Evolutionary conservation across 768 basidiomycete genomes (phyloP).

Genomic region (Goffeauzyma gilvescens): DNA sequence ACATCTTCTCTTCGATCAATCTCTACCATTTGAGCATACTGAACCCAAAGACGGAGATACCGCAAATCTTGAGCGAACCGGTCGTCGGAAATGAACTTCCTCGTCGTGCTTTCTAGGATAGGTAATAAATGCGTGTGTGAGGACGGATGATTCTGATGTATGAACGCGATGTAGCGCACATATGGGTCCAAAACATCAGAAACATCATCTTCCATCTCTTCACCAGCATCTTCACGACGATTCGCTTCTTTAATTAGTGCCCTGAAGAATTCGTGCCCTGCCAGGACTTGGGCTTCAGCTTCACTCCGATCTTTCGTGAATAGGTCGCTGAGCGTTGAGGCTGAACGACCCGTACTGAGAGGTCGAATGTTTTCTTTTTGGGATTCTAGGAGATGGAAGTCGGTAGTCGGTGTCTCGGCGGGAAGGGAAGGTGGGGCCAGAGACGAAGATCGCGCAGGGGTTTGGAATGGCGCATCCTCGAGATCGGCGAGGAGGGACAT

Average conservation of each 20-base stretch:
- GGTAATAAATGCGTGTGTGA: slow-evolving; percentile 55
- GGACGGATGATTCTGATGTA: slow-evolving; percentile 61
- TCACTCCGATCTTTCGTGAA: slow-evolving; percentile 42
- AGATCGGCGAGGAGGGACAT: too few relatives aligned
- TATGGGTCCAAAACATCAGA: slow-evolving; percentile 71
- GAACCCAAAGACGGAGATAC: slow-evolving; percentile 78
- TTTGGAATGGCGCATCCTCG: too few relatives aligned
- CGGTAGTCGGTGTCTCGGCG: slow-evolving; percentile 30
- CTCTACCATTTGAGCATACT: slow-evolving; percentile 65
- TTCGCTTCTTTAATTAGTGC: slow-evolving; percentile 32
- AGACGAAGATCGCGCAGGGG: too few relatives aligned
- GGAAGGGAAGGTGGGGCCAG: background rate
- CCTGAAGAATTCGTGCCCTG: slow-evolving; percentile 31
- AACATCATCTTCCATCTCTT: slow-evolving; percentile 42
- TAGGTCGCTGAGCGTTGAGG: slow-evolving; percentile 34
- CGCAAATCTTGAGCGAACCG: slow-evolving; percentile 63
- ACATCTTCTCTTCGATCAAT: slow-evolving; percentile 43
- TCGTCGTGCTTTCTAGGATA: slow-evolving; percentile 64
- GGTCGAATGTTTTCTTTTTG: slow-evolving; percentile 39
- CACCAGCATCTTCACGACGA: slow-evolving; percentile 29
- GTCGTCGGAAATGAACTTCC: slow-evolving; percentile 62
- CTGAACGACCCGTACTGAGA: slow-evolving; percentile 34
- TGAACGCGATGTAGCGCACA: slow-evolving; percentile 66
- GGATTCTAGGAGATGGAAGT: slow-evolving; percentile 35
- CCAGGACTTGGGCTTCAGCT: slow-evolving; percentile 39